These are phyloP conservation scores for Juglanconis sp. DNA, from an alignment of 2,329 filamentous ascomycete species.

Conservation along the genomic window DNA sequence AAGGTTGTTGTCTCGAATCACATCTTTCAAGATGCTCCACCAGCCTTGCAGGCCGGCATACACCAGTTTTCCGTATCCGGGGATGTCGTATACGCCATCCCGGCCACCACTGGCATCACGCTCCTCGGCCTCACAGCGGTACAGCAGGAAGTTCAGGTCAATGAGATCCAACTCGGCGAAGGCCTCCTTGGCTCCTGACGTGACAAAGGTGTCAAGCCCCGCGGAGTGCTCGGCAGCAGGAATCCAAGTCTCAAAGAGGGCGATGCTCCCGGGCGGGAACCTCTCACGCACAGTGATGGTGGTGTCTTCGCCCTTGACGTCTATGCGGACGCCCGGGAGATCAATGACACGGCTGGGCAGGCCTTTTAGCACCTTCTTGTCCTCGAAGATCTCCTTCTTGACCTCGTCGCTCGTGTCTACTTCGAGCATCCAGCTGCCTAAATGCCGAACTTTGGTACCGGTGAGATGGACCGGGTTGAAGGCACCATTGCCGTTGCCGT, in stretches of 20 bases:
- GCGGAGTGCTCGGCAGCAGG: conserved; percentile 79
- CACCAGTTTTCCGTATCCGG: conserved; percentile 77
- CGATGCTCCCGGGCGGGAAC: conserved; percentile 92
- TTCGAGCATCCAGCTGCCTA: conserved; percentile 90
- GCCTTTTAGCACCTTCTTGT: conserved; percentile 71
- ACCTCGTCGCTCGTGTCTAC: conserved; percentile 75
- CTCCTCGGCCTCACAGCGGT: conserved; percentile 87
- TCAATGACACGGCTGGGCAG: conserved; percentile 80
- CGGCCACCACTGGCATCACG: conserved; percentile 72
- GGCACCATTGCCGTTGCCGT: conserved; percentile 77
- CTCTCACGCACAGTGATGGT: conserved; percentile 75
- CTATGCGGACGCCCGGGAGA: conserved; percentile 69
- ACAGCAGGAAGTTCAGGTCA: conserved; percentile 89
- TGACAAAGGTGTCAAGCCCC: conserved; percentile 82
- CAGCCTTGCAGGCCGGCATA: conserved; percentile 98
- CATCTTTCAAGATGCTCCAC: conserved; percentile 86
- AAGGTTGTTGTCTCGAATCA: conserved; percentile 85
- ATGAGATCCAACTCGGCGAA: conserved; percentile 72
- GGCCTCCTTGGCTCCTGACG: conserved; percentile 73
- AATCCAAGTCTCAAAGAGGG: conserved; percentile 94
- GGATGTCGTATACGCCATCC: conserved; percentile 87
- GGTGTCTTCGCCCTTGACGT: conserved; percentile 70
- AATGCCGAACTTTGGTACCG: conserved; percentile 78
- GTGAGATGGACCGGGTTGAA: conserved; percentile 76
- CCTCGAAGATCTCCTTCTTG: conserved; percentile 60